Conservation (phyloP, 2,329 filamentous ascomycete species). For the Boeremia exigua region DNA sequence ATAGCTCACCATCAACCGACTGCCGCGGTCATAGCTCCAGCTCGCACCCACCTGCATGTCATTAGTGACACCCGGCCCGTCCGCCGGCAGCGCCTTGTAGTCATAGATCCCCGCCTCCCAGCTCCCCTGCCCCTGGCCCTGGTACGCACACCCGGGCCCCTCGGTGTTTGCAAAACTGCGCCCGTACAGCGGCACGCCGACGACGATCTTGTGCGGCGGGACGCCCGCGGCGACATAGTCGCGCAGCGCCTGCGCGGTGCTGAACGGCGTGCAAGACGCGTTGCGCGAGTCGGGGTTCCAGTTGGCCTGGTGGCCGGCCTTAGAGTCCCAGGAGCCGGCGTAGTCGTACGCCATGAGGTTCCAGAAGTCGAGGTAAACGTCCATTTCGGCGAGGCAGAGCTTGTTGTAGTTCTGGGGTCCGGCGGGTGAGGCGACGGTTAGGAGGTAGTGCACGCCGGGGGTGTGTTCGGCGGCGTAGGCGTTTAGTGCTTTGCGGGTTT, state of each 20-base stretch:
- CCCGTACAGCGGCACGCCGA: constrained; percentile 49
- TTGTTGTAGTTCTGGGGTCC: constrained; percentile 54
- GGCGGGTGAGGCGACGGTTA: constrained; percentile 55
- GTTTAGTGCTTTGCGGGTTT: constrained; percentile 46
- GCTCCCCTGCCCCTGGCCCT: constrained; percentile 39
- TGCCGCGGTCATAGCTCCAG: constrained; percentile 38
- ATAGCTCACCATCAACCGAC: constrained; percentile 39
- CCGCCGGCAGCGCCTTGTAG: constrained; percentile 43
- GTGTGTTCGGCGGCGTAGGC: constrained; percentile 50
- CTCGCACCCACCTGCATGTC: constrained; percentile 35
- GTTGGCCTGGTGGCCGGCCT: constrained; percentile 45
- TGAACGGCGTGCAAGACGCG: constrained; percentile 39
- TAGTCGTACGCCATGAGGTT: constrained; percentile 88
- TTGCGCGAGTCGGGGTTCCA: constrained; percentile 12
- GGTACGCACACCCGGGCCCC: constrained; percentile 41
- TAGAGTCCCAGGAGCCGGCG: constrained; percentile 44
- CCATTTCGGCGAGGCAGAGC: constrained; percentile 54
- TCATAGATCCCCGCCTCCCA: constrained; percentile 48
- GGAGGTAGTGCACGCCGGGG: constrained; percentile 50
- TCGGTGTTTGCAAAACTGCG: constrained; percentile 44
- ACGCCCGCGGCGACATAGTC: constrained; percentile 44
- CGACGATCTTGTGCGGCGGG: constrained; percentile 41
- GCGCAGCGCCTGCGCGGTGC: constrained; percentile 37
- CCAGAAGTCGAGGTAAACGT: constrained; percentile 58
- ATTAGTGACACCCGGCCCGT: constrained; percentile 30